phyloP scores from a whole-genome alignment of 805 yeast genomes.

The Schwanniomyces vanrijiae region DNA sequence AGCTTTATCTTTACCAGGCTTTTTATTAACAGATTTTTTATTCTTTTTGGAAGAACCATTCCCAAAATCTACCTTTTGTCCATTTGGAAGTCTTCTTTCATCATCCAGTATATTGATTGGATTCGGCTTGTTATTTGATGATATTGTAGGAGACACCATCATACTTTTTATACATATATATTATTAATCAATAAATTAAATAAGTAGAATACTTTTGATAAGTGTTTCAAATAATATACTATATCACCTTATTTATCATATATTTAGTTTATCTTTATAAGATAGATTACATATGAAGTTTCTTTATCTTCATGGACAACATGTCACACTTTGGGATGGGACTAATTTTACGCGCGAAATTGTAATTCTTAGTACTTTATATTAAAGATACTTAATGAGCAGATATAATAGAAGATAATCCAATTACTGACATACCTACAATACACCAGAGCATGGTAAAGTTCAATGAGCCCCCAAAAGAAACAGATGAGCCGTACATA shows the following conservation, averaged over 20 bases:
- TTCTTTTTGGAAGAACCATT: slow-evolving; percentile 7
- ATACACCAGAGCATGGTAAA: slow-evolving; percentile 60
- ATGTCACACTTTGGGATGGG: neutral
- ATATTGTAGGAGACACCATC: slow-evolving; percentile 35
- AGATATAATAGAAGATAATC: slow-evolving; percentile 30
- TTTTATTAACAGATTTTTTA: slow-evolving; percentile 5
- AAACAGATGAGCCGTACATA: slow-evolving; percentile 81
- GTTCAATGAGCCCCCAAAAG: slow-evolving; percentile 72
- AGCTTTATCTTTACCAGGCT: slow-evolving; percentile 3
- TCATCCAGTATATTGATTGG: slow-evolving; percentile 7
- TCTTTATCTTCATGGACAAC: neutral
- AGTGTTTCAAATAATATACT: neutral
- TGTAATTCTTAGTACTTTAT: neutral
- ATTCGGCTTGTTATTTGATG: slow-evolving; percentile 13
- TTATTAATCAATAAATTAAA: neutral
- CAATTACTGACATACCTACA: slow-evolving; percentile 58
- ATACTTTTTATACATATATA: slow-evolving; percentile 8
- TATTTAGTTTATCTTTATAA: neutral
- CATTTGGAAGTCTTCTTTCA: slow-evolving; percentile 27
- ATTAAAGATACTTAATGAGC: neutral
- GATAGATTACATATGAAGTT: neutral
- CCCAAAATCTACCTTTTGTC: slow-evolving; percentile 31
- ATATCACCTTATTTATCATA: slow-evolving; percentile 5
- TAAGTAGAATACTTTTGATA: neutral
- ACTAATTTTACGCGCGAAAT: neutral